These are phyloP conservation scores for Solanum paucissectum DNA, from an alignment of 257 asterid species.

Conservation along the genomic window DNA sequence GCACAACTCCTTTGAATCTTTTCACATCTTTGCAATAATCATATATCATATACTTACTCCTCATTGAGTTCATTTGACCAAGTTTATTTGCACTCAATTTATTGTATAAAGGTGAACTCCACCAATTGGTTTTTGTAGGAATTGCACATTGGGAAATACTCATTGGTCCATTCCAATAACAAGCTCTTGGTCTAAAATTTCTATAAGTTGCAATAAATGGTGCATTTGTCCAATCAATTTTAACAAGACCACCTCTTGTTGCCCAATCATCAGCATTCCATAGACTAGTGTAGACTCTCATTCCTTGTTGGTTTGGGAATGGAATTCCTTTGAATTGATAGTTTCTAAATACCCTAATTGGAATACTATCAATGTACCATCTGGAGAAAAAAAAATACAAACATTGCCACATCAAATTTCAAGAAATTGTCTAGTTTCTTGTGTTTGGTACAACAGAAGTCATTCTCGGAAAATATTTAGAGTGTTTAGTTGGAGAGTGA, in stretches of 20 bases:
- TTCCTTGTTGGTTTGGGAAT: conserved; percentile 45
- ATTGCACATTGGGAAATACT: conserved; percentile 22
- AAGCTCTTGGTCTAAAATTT: conserved; percentile 40
- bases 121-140: conserved; percentile 27
- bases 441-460: not conserved
- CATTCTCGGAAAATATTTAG: not conserved
- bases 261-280: conserved; percentile 93
- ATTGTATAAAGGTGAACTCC: conserved; percentile 19
- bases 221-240: conserved; percentile 48
- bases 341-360: conserved; percentile 59
- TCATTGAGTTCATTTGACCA: conserved; percentile 27
- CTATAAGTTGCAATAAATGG: conserved; percentile 47
- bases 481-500: not conserved
- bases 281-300: conserved; percentile 60
- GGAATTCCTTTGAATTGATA: conserved; percentile 34
- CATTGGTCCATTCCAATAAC: conserved; percentile 25
- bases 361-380: conserved; percentile 68
- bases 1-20: conserved; percentile 32
- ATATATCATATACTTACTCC: conserved; percentile 39
- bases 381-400: conserved; percentile 19
- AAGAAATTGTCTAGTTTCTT: too few species aligned
- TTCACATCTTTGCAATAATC: conserved; percentile 53
- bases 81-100: conserved; percentile 18
- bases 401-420: not conserved
- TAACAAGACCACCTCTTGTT: conserved; percentile 58